Conservation (phyloP, 129 eudicot genomes). For the Erigeron canadensis region DNA sequence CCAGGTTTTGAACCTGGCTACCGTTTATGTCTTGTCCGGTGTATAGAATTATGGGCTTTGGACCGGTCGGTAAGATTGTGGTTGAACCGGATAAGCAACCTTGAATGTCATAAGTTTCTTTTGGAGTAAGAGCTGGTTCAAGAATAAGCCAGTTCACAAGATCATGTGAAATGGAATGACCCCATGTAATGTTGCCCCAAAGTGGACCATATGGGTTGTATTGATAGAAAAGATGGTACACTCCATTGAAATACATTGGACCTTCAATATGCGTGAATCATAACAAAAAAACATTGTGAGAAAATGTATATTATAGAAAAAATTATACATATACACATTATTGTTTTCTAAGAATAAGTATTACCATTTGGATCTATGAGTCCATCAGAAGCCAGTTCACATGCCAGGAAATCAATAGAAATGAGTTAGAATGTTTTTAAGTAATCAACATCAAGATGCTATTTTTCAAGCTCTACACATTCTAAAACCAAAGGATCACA, state of each 20-base stretch:
- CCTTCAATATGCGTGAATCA: constrained; percentile 27
- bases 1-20: constrained; percentile 62
- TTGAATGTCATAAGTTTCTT: constrained; percentile 44
- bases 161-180: constrained; percentile 62
- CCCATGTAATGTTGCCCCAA: constrained; percentile 67
- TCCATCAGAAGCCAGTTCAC: constrained; percentile 20
- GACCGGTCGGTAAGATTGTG: constrained; percentile 46
- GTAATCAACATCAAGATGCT: not conserved
- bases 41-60: constrained; percentile 50
- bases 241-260: constrained; percentile 66
- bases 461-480: no score
- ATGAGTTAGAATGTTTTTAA: not conserved
- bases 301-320: not conserved
- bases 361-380: constrained; percentile 72
- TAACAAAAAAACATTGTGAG: not conserved
- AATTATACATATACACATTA: not conserved
- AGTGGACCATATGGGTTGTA: constrained; percentile 64
- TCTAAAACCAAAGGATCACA: no score
- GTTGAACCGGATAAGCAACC: constrained; percentile 67
- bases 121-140: constrained; percentile 45
- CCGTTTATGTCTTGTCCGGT: constrained; percentile 44
- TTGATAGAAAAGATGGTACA: constrained; percentile 72
- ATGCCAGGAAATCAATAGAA: constrained; percentile 10
- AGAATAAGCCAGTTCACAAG: constrained; percentile 58
- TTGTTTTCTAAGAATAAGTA: not conserved